Evolutionary conservation across 2,329 filamentous ascomycete genomes (phyloP), one percentile per base, ranked within the genome.

Genomic region (Botryotinia globosa): DNA sequence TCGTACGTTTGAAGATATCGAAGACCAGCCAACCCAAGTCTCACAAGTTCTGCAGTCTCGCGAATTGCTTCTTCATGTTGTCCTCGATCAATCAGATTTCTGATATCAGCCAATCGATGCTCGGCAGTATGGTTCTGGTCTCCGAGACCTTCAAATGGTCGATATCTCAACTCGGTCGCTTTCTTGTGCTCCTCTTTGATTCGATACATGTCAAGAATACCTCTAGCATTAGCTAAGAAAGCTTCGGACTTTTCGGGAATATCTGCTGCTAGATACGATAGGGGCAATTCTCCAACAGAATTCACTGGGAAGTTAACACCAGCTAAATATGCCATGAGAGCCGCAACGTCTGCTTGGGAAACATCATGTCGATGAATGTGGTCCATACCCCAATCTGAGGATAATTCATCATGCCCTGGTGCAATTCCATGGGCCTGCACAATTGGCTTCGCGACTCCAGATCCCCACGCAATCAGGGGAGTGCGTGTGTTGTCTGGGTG

Each of bases 1-100:
- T 99, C 96, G 79, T 99, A 99, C 0, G 94, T 99, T 82, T 99
- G 96, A 39, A 99, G 87, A 81, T 99, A 99, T 68, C 96, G 89
- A 74, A 99, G 84, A 12, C 96, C 96, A 74, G 94, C 88, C 1
- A 99, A 86, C 2, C 90, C 91, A 68, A 93, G 83, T 73, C 91
- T 87, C 74, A 98, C 92, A 22, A 99, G 85, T 42, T 90, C 88
- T 59, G 92, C 90, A 1, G 93, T 94, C 78, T 92, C 88, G 73
- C 89, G 85, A 77, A 98, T 97, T 1, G 95, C 93, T 77, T 93
- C 88, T 72, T 95, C 90, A 75, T 90, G 90, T 63, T 88, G 85
- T 12, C 88, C 90, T 16, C 83, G 82, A 22, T 88, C 84, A 71
- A 98, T 95, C 12, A 94, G 83, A 16, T 84, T 80, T 74, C 88